phyloP scores from a whole-genome alignment of 1,139 yeast genomes.

The Debaryomyces singareniensis region DNA sequence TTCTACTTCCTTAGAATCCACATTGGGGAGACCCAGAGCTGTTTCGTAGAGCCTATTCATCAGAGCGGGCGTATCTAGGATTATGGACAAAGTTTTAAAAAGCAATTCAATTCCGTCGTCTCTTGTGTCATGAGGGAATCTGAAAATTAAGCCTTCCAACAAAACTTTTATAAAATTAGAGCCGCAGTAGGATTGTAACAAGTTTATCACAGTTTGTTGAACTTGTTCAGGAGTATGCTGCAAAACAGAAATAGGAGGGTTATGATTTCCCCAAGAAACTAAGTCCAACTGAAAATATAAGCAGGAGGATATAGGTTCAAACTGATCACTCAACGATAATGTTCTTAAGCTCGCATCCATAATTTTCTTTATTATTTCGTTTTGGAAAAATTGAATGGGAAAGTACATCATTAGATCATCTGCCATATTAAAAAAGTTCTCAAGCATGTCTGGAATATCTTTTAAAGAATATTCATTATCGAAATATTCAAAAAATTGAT shows the following conservation, averaged over 20 bases:
- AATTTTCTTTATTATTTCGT: conserved; percentile 51
- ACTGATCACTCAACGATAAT: conserved; percentile 51
- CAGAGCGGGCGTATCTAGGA: conserved; percentile 34
- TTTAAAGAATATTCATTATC: conserved; percentile 19
- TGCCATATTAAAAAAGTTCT: conserved; percentile 84
- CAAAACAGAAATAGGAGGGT: conserved; percentile 71
- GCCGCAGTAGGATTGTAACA: conserved; percentile 47
- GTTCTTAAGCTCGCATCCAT: conserved; percentile 57
- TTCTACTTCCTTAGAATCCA: conserved; percentile 57
- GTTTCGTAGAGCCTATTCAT: conserved; percentile 58
- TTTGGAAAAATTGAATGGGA: conserved; percentile 58
- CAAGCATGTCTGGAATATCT: conserved; percentile 68
- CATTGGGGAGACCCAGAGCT: conserved; percentile 53
- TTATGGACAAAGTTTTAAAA: conserved; percentile 56
- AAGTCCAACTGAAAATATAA: conserved; percentile 75
- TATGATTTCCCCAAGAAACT: conserved; percentile 74
- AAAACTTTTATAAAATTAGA: conserved; percentile 48
- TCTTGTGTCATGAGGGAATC: conserved; percentile 65
- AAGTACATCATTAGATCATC: conserved; percentile 74
- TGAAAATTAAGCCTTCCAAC: conserved; percentile 61
- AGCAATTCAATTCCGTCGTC: conserved; percentile 74
- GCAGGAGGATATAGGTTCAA: conserved; percentile 64
- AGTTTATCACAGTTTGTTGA: conserved; percentile 38
- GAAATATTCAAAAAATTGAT: conserved; percentile 32
- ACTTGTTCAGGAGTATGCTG: conserved; percentile 46